Evolutionary conservation across 148 eudicot species (phyloP).

Genomic region (Persicaria maculosa): DNA sequence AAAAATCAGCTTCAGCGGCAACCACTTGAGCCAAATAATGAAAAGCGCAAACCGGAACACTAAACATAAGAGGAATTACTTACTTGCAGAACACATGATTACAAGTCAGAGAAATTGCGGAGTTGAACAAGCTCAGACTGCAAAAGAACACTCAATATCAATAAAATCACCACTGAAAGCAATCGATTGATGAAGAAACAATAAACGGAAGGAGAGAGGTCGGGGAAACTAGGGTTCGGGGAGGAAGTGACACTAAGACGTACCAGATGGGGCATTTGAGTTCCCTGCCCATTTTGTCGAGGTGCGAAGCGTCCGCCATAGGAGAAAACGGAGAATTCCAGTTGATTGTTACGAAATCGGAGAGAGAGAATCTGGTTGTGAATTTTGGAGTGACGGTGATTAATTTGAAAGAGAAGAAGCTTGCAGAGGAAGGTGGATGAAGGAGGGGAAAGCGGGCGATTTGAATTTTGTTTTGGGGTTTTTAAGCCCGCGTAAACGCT

Average conservation of each 20-base stretch:
- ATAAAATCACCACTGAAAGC: not conserved
- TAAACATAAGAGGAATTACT: constrained; percentile 5
- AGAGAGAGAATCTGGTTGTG: not conserved
- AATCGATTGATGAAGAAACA: not conserved
- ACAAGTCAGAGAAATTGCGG: constrained; percentile 70
- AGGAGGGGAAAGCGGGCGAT: constrained; percentile 12
- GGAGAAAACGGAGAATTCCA: not conserved
- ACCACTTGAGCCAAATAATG: not conserved
- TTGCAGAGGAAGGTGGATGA: constrained; percentile 30
- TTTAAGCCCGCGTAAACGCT: constrained; percentile 2
- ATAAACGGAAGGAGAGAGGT: not conserved
- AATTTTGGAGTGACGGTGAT: not conserved
- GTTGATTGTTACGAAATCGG: not conserved
- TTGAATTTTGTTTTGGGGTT: constrained; percentile 15
- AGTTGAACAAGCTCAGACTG: constrained; percentile 73
- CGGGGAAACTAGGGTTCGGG: not conserved
- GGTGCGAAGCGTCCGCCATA: constrained; percentile 56
- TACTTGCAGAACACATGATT: constrained; percentile 96
- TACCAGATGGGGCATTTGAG: constrained; percentile 94
- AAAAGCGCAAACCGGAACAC: not conserved
- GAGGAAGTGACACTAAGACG: not conserved
- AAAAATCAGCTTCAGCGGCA: not conserved
- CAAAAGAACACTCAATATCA: constrained; percentile 10
- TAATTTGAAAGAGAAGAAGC: constrained; percentile 13
- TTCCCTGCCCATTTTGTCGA: constrained; percentile 71